Evolutionary conservation across 2,329 filamentous ascomycete species (phyloP).

Genomic region (Fonsecaea nubica): DNA sequence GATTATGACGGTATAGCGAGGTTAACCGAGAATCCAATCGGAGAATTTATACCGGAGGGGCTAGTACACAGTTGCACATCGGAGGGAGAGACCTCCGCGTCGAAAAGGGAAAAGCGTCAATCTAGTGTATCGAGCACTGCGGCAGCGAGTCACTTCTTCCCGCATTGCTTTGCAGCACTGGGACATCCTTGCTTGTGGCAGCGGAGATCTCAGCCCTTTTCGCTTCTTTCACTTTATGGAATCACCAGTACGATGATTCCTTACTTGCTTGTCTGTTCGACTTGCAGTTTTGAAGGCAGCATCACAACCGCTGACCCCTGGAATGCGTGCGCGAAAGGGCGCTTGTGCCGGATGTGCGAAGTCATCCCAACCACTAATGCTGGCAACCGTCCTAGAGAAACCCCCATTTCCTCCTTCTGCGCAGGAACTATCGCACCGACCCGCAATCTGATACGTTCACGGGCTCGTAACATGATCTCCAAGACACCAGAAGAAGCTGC

Average conservation of each 20-base stretch:
- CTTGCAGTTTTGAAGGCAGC: not conserved
- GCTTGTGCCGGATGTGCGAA: not conserved
- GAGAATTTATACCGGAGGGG: not conserved
- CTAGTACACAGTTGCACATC: not conserved
- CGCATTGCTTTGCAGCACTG: constrained; percentile 5
- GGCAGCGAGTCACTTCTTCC: constrained; percentile 10
- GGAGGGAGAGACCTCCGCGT: constrained; percentile 16
- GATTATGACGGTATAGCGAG: constrained; percentile 9
- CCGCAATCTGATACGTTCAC: not conserved
- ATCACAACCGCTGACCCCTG: not conserved
- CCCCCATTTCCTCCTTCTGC: not conserved
- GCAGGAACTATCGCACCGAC: constrained; percentile 1
- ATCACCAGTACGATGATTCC: not conserved
- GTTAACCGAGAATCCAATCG: constrained; percentile 13
- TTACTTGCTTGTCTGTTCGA: not conserved
- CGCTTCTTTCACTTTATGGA: not conserved
- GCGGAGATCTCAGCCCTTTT: not conserved
- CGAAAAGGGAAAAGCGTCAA: constrained; percentile 10
- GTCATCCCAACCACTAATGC: not conserved
- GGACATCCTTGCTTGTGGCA: not conserved
- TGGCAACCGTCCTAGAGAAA: not conserved
- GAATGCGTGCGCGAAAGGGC: not conserved
- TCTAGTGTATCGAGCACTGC: constrained; percentile 6
- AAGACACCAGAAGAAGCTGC: not conserved
- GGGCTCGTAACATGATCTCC: not conserved